A percentile compares a stretch with the other conserved stretches of the same genome.
Evolutionary conservation across 768 basidiomycete species (phyloP).

Genomic region (Trametes punicea): DNA sequence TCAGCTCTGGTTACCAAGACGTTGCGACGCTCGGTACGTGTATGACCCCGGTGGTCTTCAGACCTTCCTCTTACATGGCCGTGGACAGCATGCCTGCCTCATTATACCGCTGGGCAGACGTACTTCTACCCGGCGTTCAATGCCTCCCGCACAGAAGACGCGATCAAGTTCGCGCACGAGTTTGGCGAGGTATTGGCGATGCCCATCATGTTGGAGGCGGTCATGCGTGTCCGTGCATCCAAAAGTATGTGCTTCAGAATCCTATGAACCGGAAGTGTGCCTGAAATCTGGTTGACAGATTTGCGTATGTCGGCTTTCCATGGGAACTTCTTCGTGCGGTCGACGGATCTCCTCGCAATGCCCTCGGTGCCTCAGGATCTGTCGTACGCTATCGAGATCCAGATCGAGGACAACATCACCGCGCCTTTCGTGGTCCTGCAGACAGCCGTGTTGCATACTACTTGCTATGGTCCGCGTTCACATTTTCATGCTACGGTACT

Average conservation of each 20-base stretch:
- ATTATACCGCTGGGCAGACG: slow-evolving; percentile 97
- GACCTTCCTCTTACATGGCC: neutral
- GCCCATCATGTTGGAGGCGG: slow-evolving; percentile 94
- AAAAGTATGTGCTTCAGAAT: slow-evolving; percentile 51
- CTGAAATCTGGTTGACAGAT: slow-evolving; percentile 39
- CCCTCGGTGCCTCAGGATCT: slow-evolving; percentile 96
- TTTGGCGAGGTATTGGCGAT: slow-evolving; percentile 90
- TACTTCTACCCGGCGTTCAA: slow-evolving; percentile 99
- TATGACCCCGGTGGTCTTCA: neutral
- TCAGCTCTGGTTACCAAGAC: slow-evolving; percentile 90
- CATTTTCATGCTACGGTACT: neutral
- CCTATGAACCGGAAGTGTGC: neutral
- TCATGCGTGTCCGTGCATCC: slow-evolving; percentile 98
- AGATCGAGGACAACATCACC: slow-evolving; percentile 92
- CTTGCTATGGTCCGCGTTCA: slow-evolving; percentile 66
- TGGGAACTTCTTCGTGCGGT: slow-evolving; percentile 97
- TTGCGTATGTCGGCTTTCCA: slow-evolving; percentile 97
- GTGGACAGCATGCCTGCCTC: slow-evolving; percentile 78
- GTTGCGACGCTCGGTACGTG: slow-evolving; percentile 83
- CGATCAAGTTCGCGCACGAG: slow-evolving; percentile 97
- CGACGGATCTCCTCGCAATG: slow-evolving; percentile 93
- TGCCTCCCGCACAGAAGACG: slow-evolving; percentile 90
- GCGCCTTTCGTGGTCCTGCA: slow-evolving; percentile 92
- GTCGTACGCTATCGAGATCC: slow-evolving; percentile 92
- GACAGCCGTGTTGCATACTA: slow-evolving; percentile 92